Conservation (phyloP, 2,329 filamentous ascomycete genomes). For the Hypoxylon sp. region DNA sequence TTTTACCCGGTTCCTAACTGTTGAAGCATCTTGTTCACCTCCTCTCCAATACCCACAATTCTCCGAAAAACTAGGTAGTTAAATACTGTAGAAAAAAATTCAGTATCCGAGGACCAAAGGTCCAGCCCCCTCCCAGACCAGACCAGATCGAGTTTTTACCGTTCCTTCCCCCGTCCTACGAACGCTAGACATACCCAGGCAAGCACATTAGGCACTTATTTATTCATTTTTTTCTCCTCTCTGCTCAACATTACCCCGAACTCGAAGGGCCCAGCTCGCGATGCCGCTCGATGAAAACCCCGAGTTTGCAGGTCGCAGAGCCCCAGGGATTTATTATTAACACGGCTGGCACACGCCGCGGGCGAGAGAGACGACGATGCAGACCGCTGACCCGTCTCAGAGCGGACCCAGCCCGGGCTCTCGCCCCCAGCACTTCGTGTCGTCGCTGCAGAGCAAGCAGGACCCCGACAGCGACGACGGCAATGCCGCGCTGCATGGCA, state of each 20-base stretch:
- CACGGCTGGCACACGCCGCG: slow-evolving; percentile 27
- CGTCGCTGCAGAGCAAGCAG: slow-evolving; percentile 43
- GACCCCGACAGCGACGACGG: slow-evolving; percentile 58
- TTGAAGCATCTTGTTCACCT: too few species aligned
- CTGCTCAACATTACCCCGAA: slow-evolving; percentile 58
- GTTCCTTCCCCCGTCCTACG: slow-evolving; percentile 9
- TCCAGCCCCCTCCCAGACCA: slow-evolving; percentile 17
- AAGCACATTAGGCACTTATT: too few species aligned
- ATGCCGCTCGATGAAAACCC: slow-evolving; percentile 39
- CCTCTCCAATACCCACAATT: slow-evolving; percentile 28
- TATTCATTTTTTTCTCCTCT: slow-evolving; percentile 39
- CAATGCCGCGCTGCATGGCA: slow-evolving; percentile 51
- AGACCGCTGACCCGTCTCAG: slow-evolving; percentile 26
- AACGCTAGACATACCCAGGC: not conserved
- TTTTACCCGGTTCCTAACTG: too few species aligned
- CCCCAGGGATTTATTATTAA: slow-evolving; percentile 7
- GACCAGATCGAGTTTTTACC: too few species aligned
- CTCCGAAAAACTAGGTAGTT: too few species aligned
- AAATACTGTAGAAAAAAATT: slow-evolving; percentile 17
- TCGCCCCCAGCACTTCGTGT: slow-evolving; percentile 35
- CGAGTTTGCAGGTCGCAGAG: slow-evolving; percentile 34
- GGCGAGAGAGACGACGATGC: slow-evolving; percentile 32
- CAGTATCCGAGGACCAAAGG: slow-evolving; percentile 17
- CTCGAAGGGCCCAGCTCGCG: slow-evolving; percentile 36
- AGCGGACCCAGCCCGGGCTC: not conserved